phyloP scores from a whole-genome alignment of 1,284 basidiomycete species.

The Cryptococcus amylolentus region DNA sequence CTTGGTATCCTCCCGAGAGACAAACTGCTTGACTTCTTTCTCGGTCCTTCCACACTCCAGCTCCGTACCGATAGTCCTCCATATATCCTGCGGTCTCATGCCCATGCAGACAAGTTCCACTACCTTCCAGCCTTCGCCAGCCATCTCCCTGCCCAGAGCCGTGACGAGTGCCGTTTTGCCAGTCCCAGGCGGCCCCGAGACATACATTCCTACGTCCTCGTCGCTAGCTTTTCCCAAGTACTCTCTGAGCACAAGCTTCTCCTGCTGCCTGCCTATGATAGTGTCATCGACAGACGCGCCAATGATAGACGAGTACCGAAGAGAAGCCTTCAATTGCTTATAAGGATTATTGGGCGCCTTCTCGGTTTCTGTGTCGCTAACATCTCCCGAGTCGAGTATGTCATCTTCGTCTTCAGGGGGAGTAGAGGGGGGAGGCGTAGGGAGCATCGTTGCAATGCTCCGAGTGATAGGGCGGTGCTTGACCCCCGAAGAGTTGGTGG shows the following conservation, averaged over 20 bases:
- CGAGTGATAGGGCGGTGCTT: conserved; percentile 18
- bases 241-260: conserved; percentile 32
- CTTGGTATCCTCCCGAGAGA: conserved; percentile 14
- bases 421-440: conserved; percentile 38
- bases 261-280: conserved; percentile 44
- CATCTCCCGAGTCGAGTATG: conserved; percentile 1
- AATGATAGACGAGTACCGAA: conserved; percentile 37
- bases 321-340: conserved; percentile 41
- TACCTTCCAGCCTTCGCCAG: conserved; percentile 35
- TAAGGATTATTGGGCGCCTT: conserved; percentile 33
- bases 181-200: conserved; percentile 50
- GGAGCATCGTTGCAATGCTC: conserved; percentile 19
- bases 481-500: conserved; percentile 28
- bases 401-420: conserved; percentile 12
- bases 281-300: conserved; percentile 14
- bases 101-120: conserved; percentile 49
- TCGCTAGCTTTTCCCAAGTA: conserved; percentile 32
- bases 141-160: conserved; percentile 32
- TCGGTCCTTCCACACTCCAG: conserved; percentile 36
- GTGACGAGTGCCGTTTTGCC: conserved; percentile 51
- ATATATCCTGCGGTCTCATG: conserved; percentile 35
- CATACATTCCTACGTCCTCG: conserved; percentile 42
- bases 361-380: conserved; percentile 5
- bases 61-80: conserved; percentile 35
- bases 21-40: conserved; percentile 25